Conservation (phyloP, 352 stramenopile genomes). For the Globisporangium canariense region DNA sequence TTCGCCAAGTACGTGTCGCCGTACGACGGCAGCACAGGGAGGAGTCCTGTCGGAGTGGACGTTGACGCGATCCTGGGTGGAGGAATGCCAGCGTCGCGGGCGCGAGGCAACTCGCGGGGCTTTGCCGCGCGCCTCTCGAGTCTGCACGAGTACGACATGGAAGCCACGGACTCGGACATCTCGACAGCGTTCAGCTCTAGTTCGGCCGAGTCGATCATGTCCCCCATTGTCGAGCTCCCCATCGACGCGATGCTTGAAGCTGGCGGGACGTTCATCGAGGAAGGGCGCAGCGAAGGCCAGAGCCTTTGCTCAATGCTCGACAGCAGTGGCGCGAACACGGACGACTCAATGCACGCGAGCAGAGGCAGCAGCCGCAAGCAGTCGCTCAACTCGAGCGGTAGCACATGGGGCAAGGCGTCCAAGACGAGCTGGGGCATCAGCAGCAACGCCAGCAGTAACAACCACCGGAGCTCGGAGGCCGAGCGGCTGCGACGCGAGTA, state of each 20-base stretch:
- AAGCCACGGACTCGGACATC: conserved; percentile 28
- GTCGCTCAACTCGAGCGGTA: conserved; percentile 13
- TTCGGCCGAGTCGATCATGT: conserved; percentile 36
- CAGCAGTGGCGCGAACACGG: conserved; percentile 9
- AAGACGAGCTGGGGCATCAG: conserved; percentile 13
- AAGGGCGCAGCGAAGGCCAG: conserved; percentile 12
- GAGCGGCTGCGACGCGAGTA: conserved; percentile 12
- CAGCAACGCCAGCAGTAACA: conserved; percentile 4
- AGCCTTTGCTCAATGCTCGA: conserved; percentile 14
- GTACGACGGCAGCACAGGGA: conserved; percentile 24
- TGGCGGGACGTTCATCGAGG: conserved; percentile 30
- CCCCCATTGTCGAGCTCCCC: conserved; percentile 42
- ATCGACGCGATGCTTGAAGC: conserved; percentile 56
- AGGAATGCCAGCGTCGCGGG: conserved; percentile 13
- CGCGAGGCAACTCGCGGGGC: conserved; percentile 19
- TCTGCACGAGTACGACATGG: conserved; percentile 59
- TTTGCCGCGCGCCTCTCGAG: conserved; percentile 52
- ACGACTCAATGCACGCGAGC: conserved; percentile 11
- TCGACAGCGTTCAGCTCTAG: conserved; percentile 37
- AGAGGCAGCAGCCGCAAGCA: conserved; percentile 11
- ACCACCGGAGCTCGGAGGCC: conserved; percentile 6
- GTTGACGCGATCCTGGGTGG: conserved; percentile 31
- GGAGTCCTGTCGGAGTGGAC: conserved; percentile 12
- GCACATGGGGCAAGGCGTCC: conserved; percentile 13
- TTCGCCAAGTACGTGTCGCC: conserved; percentile 53